These are phyloP conservation scores for Porcisia deanei DNA, from an alignment of 208 protist genomes.

Conservation along the genomic window DNA sequence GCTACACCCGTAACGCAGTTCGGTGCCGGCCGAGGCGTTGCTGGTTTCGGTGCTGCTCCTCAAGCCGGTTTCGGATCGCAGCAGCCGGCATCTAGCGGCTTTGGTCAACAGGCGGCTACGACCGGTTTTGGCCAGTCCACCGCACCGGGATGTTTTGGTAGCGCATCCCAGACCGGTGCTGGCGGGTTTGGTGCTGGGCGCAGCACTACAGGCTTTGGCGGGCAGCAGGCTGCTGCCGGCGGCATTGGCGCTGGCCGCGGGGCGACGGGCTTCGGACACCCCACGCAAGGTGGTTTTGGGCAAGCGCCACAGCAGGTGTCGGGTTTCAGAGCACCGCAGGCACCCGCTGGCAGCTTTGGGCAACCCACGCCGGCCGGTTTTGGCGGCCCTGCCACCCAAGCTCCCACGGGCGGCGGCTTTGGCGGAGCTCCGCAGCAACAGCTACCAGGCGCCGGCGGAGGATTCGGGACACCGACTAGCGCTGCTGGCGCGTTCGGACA, in stretches of 20 bases:
- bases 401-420: slow-evolving; percentile 25
- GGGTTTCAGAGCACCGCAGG: slow-evolving; percentile 4
- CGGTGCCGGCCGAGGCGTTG: slow-evolving; percentile 12
- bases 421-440: slow-evolving; percentile 24
- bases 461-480: background rate
- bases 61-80: slow-evolving; percentile 11
- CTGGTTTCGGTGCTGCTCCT: slow-evolving; percentile 32
- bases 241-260: slow-evolving; percentile 37
- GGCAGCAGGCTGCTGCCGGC: slow-evolving; percentile 14
- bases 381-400: background rate
- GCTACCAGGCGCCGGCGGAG: slow-evolving; percentile 3
- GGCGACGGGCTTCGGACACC: slow-evolving; percentile 32
- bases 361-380: slow-evolving; percentile 10
- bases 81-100: slow-evolving; percentile 31
- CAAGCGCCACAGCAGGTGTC: background rate
- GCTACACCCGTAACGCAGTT: slow-evolving; percentile 6
- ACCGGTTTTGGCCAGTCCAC: slow-evolving; percentile 33
- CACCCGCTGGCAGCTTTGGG: background rate
- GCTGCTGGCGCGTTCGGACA: slow-evolving; percentile 4
- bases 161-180: slow-evolving; percentile 3
- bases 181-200: slow-evolving; percentile 19
- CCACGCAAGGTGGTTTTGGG: slow-evolving; percentile 15
- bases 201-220: slow-evolving; percentile 8
- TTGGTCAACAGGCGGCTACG: slow-evolving; percentile 23
- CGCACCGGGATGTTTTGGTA: slow-evolving; percentile 27